Evolutionary conservation across 352 stramenopile species (phyloP).

Genomic region (Phytopythium sindhum): DNA sequence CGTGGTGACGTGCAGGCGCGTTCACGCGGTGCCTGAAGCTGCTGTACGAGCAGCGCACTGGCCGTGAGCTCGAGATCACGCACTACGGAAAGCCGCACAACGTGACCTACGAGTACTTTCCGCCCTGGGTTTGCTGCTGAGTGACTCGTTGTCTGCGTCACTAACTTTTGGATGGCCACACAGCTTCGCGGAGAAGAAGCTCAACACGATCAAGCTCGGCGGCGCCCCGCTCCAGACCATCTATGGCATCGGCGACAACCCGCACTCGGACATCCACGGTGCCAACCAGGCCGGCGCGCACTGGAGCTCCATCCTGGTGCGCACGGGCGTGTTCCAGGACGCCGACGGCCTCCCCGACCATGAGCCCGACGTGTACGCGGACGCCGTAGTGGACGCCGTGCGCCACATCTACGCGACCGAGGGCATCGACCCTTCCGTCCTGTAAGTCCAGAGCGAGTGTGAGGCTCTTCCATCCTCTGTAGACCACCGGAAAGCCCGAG

Average conservation of each 20-base stretch:
- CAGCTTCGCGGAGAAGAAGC: slow-evolving; percentile 66
- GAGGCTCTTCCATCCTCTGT: neutral
- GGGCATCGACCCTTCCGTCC: slow-evolving; percentile 33
- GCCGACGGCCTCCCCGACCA: slow-evolving; percentile 60
- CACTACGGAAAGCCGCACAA: slow-evolving; percentile 85
- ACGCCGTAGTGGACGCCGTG: slow-evolving; percentile 73
- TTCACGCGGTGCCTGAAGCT: slow-evolving; percentile 77
- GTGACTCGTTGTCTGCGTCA: neutral
- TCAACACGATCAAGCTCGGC: slow-evolving; percentile 51
- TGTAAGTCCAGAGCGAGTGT: slow-evolving; percentile 13
- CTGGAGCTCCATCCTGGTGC: slow-evolving; percentile 86
- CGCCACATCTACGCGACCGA: slow-evolving; percentile 70
- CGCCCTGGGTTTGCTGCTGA: slow-evolving; percentile 6
- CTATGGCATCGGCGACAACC: slow-evolving; percentile 90
- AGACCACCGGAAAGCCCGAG: neutral
- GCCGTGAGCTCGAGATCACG: slow-evolving; percentile 60
- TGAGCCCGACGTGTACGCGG: slow-evolving; percentile 52
- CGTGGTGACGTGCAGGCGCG: slow-evolving; percentile 26
- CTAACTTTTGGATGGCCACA: neutral
- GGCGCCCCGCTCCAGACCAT: slow-evolving; percentile 49
- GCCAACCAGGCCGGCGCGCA: slow-evolving; percentile 79
- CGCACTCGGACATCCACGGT: slow-evolving; percentile 80
- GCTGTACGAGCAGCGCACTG: slow-evolving; percentile 67
- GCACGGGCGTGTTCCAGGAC: slow-evolving; percentile 77
- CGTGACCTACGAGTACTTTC: slow-evolving; percentile 77